Base-by-base conservation (phyloP, 2,329 filamentous ascomycete genomes). In the Paradendryphiella salina region DNA sequence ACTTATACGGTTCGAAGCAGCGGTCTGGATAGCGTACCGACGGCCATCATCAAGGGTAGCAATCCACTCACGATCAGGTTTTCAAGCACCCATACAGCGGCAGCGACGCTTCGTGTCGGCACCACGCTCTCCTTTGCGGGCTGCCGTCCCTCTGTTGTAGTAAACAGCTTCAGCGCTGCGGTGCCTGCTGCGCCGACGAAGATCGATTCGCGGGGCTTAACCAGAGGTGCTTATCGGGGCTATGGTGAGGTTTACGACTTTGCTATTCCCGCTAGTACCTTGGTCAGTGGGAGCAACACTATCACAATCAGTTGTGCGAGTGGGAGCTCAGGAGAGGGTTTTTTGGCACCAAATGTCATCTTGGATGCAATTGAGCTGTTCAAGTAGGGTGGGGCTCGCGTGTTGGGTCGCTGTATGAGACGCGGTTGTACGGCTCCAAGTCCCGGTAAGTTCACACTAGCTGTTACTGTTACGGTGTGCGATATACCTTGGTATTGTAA, bases 161-260 rank as follows among this genome's bases (percentile, higher is more conserved):
- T 87, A 40, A 86, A 87, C 60, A 74, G 73, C 31, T 86, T 78
- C 69, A 75, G 66, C 8, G 77, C 76, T 1, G 53, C 76, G 0
- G 73, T 75, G 0, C 82, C 82, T 0, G 65, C 75, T 2, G 81
- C 83, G 0, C 85, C 85, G 0, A 78, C 75, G 8, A 85, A 85
- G 71, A 82, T 88, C 40, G 79, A 87, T 65, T 85, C 81, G 4
- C 78, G 85, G 13, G 85, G 85, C 10, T 78, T 88, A 1, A 88
- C 85, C 0, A 76, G 85, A 10, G 85, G 85, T 9, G 83, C 83
- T 0, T 88, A 87, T 62, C 76, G 84, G 6, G 85, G 85, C 0
- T 74, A 77, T 45, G 84, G 84, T 4, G 85, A 88, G 59, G 78
- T 86, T 5, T 88, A 88, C 61, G 79, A 85, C 52, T 79, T 83